These are phyloP conservation scores for Cucurbita ficifolia DNA, from an alignment of 306 rosid genomes.

Conservation along the genomic window DNA sequence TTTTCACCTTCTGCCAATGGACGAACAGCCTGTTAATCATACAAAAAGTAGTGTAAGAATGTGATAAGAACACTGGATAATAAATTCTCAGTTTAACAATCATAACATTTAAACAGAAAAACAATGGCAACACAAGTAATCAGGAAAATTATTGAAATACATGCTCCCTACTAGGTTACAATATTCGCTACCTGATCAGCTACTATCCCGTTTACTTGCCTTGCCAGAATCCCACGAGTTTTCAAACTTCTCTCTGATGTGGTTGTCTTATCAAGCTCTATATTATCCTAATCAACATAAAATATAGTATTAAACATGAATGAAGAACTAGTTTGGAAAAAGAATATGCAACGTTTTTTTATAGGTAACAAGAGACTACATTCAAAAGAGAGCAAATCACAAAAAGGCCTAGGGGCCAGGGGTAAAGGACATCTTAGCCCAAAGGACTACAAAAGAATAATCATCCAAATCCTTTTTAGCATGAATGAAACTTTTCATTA, in stretches of 20 bases:
- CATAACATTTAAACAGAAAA: neutral
- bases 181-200: conserved; percentile 54
- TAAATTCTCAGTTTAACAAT: neutral
- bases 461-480: no score
- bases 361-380: neutral
- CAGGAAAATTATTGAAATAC: neutral
- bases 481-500: no score
- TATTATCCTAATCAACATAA: conserved; percentile 45
- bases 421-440: neutral
- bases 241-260: conserved; percentile 70
- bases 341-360: neutral
- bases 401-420: neutral
- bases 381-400: neutral
- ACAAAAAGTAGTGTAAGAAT: neutral
- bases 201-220: conserved; percentile 73
- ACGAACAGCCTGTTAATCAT: conserved; percentile 48
- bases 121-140: neutral
- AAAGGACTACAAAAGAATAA: no score
- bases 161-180: neutral
- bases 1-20: conserved; percentile 55
- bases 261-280: conserved; percentile 66
- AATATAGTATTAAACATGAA: neutral
- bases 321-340: neutral
- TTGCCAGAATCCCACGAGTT: conserved; percentile 56
- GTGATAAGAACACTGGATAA: neutral